Evolutionary conservation across 73 alveolate genomes (phyloP), one percentile per base, ranked within the genome.

Genomic region (Durusdinium trenchii): DNA sequence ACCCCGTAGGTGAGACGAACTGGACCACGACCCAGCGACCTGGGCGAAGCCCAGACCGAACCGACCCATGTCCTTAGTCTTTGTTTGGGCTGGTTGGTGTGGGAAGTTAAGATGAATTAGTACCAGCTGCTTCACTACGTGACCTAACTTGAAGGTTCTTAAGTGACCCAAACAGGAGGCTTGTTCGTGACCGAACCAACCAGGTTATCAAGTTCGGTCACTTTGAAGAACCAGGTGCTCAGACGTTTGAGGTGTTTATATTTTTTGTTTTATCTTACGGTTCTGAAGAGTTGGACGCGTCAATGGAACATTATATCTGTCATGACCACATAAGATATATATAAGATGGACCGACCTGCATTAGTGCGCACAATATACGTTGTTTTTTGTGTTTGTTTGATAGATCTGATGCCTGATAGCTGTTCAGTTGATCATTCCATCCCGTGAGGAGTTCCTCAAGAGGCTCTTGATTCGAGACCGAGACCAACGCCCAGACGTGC

Each of bases 391-490:
- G 79, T 28, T 64, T 64, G n/a, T 9, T 64, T 18, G 42, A 18
- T 26, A 38, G 79, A 28, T 32, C 42, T 32, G 42, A 9, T 28
- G 42, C 79, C n/a, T 64, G 23, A n/a, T n/a, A n/a, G n/a, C 20
- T 54, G 64, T 54, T 9, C 79, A 18, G n/a, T 38, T 16, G 12
- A 16, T 6, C n/a, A 28, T 28, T 32, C 42, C 38, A 16, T 64
- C 23, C 38, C 12, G 79, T 51, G n/a, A 82, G 93, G 93, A 48
- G 69, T 50, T 86, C 54, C 45, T 86, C 36, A 76, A 76, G 16
- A 75, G 81, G 47, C 54, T 90, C 61, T 76, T 90, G 97, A 46
- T 87, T 10, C 97, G 97, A 7, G 97, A 90, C 45, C 97, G 97
- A 9, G 97, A 90, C 3, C 86, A 90, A 42, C 71, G 97, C 43